These are phyloP conservation scores for Boletus coccyginus DNA, from an alignment of 768 basidiomycete species.

Conservation along the genomic window DNA sequence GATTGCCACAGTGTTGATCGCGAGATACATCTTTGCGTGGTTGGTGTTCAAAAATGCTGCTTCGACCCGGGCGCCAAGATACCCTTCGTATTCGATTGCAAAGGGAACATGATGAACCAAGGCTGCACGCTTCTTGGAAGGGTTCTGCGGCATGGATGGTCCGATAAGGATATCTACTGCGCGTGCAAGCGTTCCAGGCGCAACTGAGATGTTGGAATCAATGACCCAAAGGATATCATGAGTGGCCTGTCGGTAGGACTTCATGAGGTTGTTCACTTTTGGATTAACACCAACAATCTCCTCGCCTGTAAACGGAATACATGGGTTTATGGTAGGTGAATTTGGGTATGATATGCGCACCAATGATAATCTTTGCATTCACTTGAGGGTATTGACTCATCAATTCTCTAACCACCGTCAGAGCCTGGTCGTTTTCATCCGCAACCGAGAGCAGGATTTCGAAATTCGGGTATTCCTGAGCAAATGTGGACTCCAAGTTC, in stretches of 20 bases:
- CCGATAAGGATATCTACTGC: constrained; percentile 74
- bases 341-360: constrained; percentile 40
- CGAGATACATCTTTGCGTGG: constrained; percentile 97
- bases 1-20: constrained; percentile 82
- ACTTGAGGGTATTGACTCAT: constrained; percentile 76
- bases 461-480: constrained; percentile 86
- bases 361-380: constrained; percentile 69
- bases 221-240: constrained; percentile 95
- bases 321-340: background rate
- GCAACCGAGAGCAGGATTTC: constrained; percentile 92
- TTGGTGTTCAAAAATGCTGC: constrained; percentile 95
- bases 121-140: constrained; percentile 53
- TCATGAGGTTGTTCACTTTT: constrained; percentile 94
- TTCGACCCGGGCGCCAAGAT: constrained; percentile 82
- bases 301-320: constrained; percentile 52
- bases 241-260: constrained; percentile 73
- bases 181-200: constrained; percentile 75
- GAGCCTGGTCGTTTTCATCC: constrained; percentile 83
- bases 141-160: constrained; percentile 34
- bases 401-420: constrained; percentile 77
- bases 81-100: constrained; percentile 66
- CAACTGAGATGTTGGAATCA: constrained; percentile 89
- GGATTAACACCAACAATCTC: constrained; percentile 89
- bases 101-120: constrained; percentile 97
- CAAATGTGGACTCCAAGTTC: constrained; percentile 91